These are phyloP conservation scores for Eucalyptus shirleyi DNA, from an alignment of 345 rosid genomes.

Conservation along the genomic window DNA sequence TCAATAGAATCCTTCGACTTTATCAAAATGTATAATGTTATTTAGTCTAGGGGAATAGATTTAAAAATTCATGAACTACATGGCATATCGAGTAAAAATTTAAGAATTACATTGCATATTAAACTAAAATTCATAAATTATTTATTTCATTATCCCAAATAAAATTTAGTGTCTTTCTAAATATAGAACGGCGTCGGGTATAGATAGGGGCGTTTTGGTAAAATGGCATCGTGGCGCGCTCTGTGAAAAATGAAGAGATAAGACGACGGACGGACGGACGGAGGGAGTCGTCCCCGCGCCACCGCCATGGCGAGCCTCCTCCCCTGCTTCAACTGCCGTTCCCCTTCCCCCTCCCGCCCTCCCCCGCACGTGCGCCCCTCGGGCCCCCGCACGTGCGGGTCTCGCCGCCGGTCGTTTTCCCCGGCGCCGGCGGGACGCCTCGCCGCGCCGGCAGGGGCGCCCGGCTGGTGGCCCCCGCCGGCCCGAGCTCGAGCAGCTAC, in stretches of 20 bases:
- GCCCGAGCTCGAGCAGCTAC: conserved; percentile 46
- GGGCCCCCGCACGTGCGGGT: not conserved
- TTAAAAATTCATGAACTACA: too few species aligned
- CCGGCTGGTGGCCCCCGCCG: conserved; percentile 49
- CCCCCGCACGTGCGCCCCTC: not conserved
- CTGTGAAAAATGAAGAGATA: not conserved
- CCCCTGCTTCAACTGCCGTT: conserved; percentile 11
- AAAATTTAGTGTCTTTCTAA: not conserved
- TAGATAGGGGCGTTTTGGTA: not conserved
- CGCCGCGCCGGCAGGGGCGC: conserved; percentile 12
- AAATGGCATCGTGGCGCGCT: not conserved
- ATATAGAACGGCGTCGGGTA: not conserved
- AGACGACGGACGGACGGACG: not conserved
- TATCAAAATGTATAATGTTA: too few species aligned
- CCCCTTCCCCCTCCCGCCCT: not conserved
- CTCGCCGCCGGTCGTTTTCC: not conserved
- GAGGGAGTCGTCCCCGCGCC: not conserved
- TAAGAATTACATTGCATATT: too few species aligned
- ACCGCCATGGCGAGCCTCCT: conserved; percentile 37
- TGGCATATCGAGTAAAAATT: too few species aligned
- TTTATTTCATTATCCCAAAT: too few species aligned
- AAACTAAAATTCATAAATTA: too few species aligned
- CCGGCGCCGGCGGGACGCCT: not conserved
- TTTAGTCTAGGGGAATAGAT: too few species aligned
- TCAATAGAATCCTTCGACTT: fast-evolving